These are phyloP conservation scores for Chalaropsis ovoidea DNA, from an alignment of 2,329 filamentous ascomycete genomes.

Conservation along the genomic window DNA sequence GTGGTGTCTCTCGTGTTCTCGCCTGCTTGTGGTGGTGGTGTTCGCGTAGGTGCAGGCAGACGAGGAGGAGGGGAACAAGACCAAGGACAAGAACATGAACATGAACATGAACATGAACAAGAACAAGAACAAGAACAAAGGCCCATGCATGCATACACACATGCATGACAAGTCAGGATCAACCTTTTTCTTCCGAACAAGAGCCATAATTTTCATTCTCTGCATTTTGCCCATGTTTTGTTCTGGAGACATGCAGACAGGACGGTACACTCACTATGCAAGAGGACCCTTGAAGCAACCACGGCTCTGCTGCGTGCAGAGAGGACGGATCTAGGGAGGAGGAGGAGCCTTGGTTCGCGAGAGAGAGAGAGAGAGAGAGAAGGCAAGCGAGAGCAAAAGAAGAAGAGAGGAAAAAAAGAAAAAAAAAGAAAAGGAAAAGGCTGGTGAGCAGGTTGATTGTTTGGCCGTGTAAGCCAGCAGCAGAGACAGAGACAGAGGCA, in stretches of 20 bases:
- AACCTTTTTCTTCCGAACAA: no score
- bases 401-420: neutral
- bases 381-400: neutral
- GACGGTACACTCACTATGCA: neutral
- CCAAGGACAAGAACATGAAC: no score
- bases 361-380: neutral
- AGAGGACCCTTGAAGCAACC: neutral
- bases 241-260: neutral
- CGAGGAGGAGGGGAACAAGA: neutral
- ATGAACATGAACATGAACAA: no score
- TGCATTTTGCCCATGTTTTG: no score
- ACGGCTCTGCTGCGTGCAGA: neutral
- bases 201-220: no score
- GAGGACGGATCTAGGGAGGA: neutral
- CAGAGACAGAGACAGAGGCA: neutral
- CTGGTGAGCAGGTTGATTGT: no score
- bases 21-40: neutral
- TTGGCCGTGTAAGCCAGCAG: neutral
- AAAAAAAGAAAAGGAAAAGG: neutral
- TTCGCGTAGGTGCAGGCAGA: neutral
- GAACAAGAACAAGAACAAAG: neutral
- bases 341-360: neutral
- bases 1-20: neutral
- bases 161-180: neutral
- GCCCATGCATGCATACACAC: neutral